These are phyloP conservation scores for Zoysia pacifica DNA, from an alignment of 176 grass and related monocot species.

Conservation along the genomic window DNA sequence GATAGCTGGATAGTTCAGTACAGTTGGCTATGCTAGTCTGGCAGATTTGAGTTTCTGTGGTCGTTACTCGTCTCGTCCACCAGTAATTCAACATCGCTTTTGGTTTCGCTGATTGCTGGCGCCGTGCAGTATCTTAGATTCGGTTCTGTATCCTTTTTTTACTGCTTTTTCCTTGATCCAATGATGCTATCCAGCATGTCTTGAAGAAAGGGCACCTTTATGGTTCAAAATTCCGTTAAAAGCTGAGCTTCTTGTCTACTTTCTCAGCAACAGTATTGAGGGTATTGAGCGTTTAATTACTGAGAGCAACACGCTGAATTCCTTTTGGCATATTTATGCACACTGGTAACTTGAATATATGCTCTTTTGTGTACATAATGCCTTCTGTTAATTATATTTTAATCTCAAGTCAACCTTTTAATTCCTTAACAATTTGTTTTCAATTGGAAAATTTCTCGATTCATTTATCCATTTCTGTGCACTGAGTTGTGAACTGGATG, in stretches of 20 bases:
- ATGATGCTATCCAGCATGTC: slow-evolving; percentile 38
- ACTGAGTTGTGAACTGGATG: background rate
- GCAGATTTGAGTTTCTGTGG: slow-evolving; percentile 8
- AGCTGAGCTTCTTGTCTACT: slow-evolving; percentile 29
- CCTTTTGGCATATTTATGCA: slow-evolving; percentile 25
- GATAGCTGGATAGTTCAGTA: background rate
- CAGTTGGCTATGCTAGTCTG: background rate
- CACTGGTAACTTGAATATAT: slow-evolving; percentile 17
- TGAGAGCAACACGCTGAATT: slow-evolving; percentile 6
- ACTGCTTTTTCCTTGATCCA: slow-evolving; percentile 41
- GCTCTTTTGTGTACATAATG: background rate
- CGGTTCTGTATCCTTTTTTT: background rate
- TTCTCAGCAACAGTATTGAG: slow-evolving; percentile 3
- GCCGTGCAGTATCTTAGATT: slow-evolving; percentile 32
- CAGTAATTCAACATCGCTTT: background rate
- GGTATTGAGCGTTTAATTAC: background rate
- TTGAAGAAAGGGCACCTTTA: slow-evolving; percentile 36
- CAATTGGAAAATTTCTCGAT: background rate
- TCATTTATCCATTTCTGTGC: background rate
- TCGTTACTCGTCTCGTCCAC: background rate
- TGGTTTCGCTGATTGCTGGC: slow-evolving; percentile 12
- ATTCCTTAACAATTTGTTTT: slow-evolving; percentile 6
- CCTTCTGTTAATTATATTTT: slow-evolving; percentile 17
- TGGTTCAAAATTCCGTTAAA: slow-evolving; percentile 36
- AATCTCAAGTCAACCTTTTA: background rate